A percentile compares a stretch with the other conserved stretches of the same genome.
These are phyloP conservation scores for Yamadazyma atlantica DNA, from an alignment of 1,139 yeast genomes.

Conservation along the genomic window DNA sequence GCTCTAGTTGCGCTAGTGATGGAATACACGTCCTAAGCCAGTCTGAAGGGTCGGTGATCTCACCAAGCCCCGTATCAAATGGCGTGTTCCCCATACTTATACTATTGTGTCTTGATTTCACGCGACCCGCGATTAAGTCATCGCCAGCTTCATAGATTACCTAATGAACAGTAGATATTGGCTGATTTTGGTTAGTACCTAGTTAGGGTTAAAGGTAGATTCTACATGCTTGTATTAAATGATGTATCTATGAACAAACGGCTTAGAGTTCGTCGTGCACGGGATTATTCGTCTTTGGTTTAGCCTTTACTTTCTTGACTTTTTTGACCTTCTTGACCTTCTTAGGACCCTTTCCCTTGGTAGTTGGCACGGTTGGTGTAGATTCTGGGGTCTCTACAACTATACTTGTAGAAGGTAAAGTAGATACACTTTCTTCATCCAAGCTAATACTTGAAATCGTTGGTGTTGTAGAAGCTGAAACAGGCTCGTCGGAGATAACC, in stretches of 20 bases:
- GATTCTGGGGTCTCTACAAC: too few relatives aligned
- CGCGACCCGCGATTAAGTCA: neutral
- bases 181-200: too few relatives aligned
- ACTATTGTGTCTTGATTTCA: neutral
- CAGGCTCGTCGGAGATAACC: too few relatives aligned
- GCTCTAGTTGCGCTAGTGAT: slow-evolving; percentile 59
- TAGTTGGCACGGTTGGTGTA: too few relatives aligned
- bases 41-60: slow-evolving; percentile 65
- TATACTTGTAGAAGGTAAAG: too few relatives aligned
- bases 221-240: neutral
- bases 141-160: too few relatives aligned
- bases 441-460: too few relatives aligned
- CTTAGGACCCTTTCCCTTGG: slow-evolving; percentile 10
- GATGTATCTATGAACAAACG: neutral
- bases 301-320: neutral
- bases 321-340: slow-evolving; percentile 7
- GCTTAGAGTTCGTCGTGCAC: slow-evolving; percentile 23
- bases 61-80: slow-evolving; percentile 4
- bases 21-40: slow-evolving; percentile 60
- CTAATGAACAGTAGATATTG: too few relatives aligned
- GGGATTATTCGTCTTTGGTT: neutral
- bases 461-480: too few relatives aligned
- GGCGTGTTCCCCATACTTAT: neutral
- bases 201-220: too few relatives aligned
- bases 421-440: too few relatives aligned